Conservation (phyloP, 768 basidiomycete species). For the Mycena venus region DNA sequence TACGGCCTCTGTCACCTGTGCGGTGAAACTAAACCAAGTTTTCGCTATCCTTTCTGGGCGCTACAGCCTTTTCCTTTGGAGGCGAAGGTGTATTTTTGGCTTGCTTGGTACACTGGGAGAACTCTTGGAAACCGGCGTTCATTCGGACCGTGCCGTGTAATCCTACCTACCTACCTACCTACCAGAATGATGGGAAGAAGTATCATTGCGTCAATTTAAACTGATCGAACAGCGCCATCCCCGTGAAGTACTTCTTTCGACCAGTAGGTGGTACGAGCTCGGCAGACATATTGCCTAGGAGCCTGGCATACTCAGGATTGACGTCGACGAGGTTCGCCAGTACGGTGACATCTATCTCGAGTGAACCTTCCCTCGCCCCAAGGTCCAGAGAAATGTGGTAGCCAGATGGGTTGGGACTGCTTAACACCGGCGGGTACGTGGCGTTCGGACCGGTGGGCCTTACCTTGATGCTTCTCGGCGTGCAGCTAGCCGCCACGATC, state of each 20-base stretch:
- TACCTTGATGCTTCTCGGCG: neutral
- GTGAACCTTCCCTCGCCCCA: neutral
- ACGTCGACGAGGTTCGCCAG: neutral
- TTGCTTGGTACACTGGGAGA: too few species aligned
- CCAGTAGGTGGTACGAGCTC: neutral
- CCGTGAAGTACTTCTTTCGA: neutral
- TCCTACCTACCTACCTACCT: too few species aligned
- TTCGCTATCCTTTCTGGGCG: too few species aligned
- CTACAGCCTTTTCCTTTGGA: too few species aligned
- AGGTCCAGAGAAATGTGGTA: slow-evolving; percentile 10
- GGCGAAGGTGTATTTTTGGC: too few species aligned
- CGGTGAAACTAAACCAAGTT: too few species aligned
- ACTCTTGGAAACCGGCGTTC: too few species aligned
- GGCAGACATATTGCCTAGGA: neutral
- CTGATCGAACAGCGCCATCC: slow-evolving; percentile 11
- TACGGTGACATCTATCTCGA: neutral
- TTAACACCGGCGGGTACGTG: slow-evolving; percentile 3
- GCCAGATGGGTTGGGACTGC: neutral
- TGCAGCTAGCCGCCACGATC: slow-evolving; percentile 18
- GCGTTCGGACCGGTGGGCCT: slow-evolving; percentile 12
- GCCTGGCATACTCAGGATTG: neutral
- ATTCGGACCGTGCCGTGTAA: too few species aligned
- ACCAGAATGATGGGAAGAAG: too few species aligned
- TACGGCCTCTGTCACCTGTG: too few species aligned
- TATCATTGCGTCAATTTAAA: slow-evolving; percentile 7